Evolutionary conservation across 2,329 filamentous ascomycete genomes (phyloP), one percentile per base, ranked within the genome.

Genomic region (Diaporthe batatas): DNA sequence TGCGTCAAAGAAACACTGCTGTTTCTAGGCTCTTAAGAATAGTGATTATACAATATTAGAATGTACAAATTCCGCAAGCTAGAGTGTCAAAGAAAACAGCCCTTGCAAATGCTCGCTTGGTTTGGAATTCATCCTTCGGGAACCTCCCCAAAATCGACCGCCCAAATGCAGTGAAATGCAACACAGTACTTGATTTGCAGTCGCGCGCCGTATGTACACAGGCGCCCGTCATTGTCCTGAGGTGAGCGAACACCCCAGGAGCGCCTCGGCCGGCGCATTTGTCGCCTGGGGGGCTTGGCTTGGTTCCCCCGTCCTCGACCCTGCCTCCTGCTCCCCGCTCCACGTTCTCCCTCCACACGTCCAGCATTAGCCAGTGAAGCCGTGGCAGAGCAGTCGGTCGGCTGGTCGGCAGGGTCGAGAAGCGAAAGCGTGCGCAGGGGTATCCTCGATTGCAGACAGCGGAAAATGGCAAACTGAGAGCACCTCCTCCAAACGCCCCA

Each of bases 1-100:
- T 67, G 64, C 72, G 54, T 54, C 14, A 36, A 32, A 58, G 23
- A 71, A 67, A 67, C 62, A 69, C 55, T 68, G 64, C 62, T 62
- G 57, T 36, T 53, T 65, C 70, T 68, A 73, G 72, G 65, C 51
- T 75, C 72, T 74, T 74, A 72, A 73, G 70, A 77, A 77, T 78
- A 77, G 72, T 78, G 81, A 81, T 82, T 82, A 82, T 81, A 82
- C 79, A 82, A 79, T 80, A 82, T 77, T 79, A 80, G 77, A 81
- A 81, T 81, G 80, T 80, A 79, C 77, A 77, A 70, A 77, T 77
- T 74, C 76, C 76, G 78, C 77, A 78, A 75, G 76, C 75, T 68
- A 75, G 70, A 54, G 53, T 69, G 55, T 39, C 62, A 74, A 69
- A 53, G 68, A 64, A 70, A 72, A 64, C 71, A 71, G 62, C 72